A percentile compares a stretch with the other conserved stretches of the same genome.
phyloP scores from a whole-genome alignment of 495 filamentous ascomycete genomes.

The Penicillium argentinense region DNA sequence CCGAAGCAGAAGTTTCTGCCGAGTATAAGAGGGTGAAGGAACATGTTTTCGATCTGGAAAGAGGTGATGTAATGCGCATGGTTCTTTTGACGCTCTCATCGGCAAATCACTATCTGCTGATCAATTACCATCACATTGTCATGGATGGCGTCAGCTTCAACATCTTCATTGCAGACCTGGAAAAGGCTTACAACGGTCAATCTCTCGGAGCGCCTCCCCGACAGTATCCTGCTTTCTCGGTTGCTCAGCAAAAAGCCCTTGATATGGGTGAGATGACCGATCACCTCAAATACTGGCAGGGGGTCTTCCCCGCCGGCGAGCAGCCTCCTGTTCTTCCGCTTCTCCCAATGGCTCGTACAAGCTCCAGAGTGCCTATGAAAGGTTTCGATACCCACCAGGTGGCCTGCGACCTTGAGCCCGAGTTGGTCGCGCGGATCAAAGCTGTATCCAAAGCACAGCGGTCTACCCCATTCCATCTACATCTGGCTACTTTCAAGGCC shows the following conservation, averaged over 20 bases:
- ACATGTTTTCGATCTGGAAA: constrained; percentile 21
- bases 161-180: constrained; percentile 35
- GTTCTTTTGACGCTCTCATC: constrained; percentile 16
- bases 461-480: constrained; percentile 34
- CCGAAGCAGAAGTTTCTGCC: constrained; percentile 5
- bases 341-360: constrained; percentile 15
- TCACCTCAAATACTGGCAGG: constrained; percentile 29
- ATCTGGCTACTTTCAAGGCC: constrained; percentile 22
- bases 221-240: constrained; percentile 1
- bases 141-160: constrained; percentile 42
- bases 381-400: constrained; percentile 3
- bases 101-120: constrained; percentile 19
- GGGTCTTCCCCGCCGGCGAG: constrained; percentile 10
- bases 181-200: constrained; percentile 28
- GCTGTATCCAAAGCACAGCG: background rate
- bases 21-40: constrained; percentile 17
- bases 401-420: background rate
- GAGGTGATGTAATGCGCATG: constrained; percentile 16
- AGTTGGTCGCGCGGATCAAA: constrained; percentile 1
- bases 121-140: constrained; percentile 40
- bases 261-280: constrained; percentile 8
- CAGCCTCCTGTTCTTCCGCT: constrained; percentile 24
- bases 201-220: background rate
- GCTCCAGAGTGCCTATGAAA: background rate
- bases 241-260: constrained; percentile 1